Evolutionary conservation across 2,329 filamentous ascomycete species (phyloP), one percentile per base, ranked within the genome.

Genomic region (Cylindrodendrum hubeiense): DNA sequence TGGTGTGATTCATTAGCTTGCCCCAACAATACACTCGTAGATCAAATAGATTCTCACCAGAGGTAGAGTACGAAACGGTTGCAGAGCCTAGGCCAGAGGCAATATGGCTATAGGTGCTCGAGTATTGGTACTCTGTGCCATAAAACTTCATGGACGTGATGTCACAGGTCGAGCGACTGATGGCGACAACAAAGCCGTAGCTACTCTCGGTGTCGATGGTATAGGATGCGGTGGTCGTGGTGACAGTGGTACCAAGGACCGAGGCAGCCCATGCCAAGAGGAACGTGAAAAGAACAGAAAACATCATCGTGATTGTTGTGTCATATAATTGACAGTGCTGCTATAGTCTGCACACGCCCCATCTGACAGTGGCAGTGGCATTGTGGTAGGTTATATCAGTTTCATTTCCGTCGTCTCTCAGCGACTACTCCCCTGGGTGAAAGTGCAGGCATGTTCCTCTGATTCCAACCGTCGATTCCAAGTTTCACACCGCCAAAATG

Each of bases 71-170:
- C 4, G 54, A 57, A 19, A 57, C 54, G 9, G 54, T 57, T 24
- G 54, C 54, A 28, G 54, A 57, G 28, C 54, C 54, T 10, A 57
- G 26, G 22, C 54, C 54, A 28, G 54, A 57, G 21, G 43, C 54
- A 49, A 57, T 57, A 17, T 57, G 54, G 43, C 54, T 57, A n/a
- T 57, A 57, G 54, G 54, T 57, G 33, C 54, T 57, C 22, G 54
- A 57, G 43, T 57, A 57, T n/a, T 57, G 54, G 17, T 57, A 57
- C 54, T 57, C 54, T 4, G 54, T 57, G 1, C 54, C 54, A 15
- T 57, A 57, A 30, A 57, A 57, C 54, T 57, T 57, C 54, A 57
- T 49, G 8, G 54, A 57, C 15, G 54, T 57, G 19, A 57, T 57
- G 54, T 57, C 54, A 17, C 54, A 57, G 5, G 43, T 49, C n/a